Evolutionary conservation across 2,329 filamentous ascomycete species (phyloP).

Genomic region (Clonostachys solani): DNA sequence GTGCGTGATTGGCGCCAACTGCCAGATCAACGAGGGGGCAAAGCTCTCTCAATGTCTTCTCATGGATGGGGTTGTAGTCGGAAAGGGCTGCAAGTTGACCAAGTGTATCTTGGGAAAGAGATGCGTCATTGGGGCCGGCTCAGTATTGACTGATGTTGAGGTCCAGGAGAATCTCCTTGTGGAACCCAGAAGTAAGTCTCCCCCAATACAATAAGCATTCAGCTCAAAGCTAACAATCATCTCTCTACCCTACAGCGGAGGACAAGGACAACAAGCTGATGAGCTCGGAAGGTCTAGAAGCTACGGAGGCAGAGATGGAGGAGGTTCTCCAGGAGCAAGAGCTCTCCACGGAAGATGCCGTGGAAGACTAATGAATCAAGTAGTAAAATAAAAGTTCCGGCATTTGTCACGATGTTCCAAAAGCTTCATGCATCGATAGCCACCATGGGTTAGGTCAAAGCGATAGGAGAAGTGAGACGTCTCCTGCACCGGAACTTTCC

Average conservation of each 20-base stretch:
- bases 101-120: constrained; percentile 82
- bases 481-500: no score
- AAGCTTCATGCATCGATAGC: no score
- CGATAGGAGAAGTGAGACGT: no score
- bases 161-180: constrained; percentile 86
- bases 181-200: constrained; percentile 66
- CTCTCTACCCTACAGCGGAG: constrained; percentile 41
- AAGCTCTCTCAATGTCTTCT: constrained; percentile 83
- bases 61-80: constrained; percentile 88
- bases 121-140: constrained; percentile 78
- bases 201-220: background rate
- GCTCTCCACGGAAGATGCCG: no score
- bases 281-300: constrained; percentile 62
- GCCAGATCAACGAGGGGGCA: constrained; percentile 80
- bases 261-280: constrained; percentile 65
- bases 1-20: constrained; percentile 81
- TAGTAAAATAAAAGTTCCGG: no score
- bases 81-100: constrained; percentile 78
- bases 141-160: constrained; percentile 81
- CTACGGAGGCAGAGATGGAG: constrained; percentile 57
- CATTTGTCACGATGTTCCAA: no score
- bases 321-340: constrained; percentile 39
- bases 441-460: no score
- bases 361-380: no score
- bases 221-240: constrained; percentile 6